phyloP scores from a whole-genome alignment of 495 filamentous ascomycete species.

The Aspergillus diversus region DNA sequence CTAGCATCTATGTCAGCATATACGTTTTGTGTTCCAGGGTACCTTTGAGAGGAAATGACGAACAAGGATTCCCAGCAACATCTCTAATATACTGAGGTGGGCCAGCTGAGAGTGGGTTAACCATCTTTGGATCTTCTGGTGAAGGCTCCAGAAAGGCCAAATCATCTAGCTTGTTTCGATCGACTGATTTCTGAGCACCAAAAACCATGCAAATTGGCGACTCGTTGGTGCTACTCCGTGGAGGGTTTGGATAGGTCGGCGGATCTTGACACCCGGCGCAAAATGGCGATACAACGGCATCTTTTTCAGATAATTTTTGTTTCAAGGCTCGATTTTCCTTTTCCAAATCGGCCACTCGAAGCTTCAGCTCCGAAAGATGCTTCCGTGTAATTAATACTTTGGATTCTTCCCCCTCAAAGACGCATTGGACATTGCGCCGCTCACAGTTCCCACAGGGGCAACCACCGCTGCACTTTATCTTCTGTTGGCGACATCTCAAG shows the following conservation, averaged over 20 bases:
- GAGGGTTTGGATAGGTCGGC: background rate
- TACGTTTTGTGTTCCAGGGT: background rate
- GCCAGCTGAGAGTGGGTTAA: slow-evolving; percentile 5
- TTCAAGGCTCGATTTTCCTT: slow-evolving; percentile 5
- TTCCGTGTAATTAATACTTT: slow-evolving; percentile 46
- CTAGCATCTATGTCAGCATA: slow-evolving; percentile 19
- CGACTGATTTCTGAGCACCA: background rate
- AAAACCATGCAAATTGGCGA: background rate
- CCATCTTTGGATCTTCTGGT: background rate
- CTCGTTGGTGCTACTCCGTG: background rate
- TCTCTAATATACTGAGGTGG: slow-evolving; percentile 10
- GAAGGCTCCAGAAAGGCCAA: background rate
- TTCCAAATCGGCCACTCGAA: background rate
- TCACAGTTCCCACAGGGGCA: slow-evolving; percentile 46
- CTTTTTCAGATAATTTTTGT: background rate
- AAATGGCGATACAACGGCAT: background rate
- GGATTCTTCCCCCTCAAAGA: slow-evolving; percentile 44
- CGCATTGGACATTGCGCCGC: slow-evolving; percentile 45
- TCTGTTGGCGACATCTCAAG: slow-evolving; percentile 48
- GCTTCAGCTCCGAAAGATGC: slow-evolving; percentile 24
- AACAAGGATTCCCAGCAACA: background rate
- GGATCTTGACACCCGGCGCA: background rate
- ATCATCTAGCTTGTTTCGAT: background rate
- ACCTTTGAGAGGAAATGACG: background rate
- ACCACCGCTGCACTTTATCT: slow-evolving; percentile 49